A percentile compares a stretch with the other conserved stretches of the same genome.
Evolutionary conservation across 2,329 filamentous ascomycete species (phyloP).

Genomic region (Penicillium sp.): DNA sequence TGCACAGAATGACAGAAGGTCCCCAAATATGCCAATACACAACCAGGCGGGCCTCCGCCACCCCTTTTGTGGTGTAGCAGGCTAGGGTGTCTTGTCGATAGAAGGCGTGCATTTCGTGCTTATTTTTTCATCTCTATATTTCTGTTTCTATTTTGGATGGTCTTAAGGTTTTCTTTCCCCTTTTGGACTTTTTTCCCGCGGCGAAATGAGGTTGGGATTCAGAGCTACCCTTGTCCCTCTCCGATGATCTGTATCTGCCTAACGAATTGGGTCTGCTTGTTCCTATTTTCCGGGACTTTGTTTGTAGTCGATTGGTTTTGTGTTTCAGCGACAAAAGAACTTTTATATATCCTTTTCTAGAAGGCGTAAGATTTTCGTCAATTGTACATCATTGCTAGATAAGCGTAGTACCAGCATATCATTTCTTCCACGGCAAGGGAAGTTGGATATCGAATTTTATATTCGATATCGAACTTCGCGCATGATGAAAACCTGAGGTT

Average conservation of each 20-base stretch:
- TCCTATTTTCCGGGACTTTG: constrained; percentile 15
- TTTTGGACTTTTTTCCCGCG: constrained; percentile 8
- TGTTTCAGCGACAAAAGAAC: constrained; percentile 38
- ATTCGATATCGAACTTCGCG: too few species aligned
- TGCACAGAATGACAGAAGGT: constrained; percentile 23
- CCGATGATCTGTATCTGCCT: constrained; percentile 16
- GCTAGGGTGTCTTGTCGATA: constrained; percentile 36
- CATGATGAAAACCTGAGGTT: not conserved
- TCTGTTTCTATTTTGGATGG: constrained; percentile 12
- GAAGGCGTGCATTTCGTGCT: constrained; percentile 32
- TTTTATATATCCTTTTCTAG: constrained; percentile 9
- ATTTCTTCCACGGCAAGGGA: not conserved
- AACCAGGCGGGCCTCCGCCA: constrained; percentile 1
- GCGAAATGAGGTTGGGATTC: constrained; percentile 17
- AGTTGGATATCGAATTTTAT: too few species aligned
- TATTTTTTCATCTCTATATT: constrained; percentile 16
- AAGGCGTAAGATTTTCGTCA: too few species aligned
- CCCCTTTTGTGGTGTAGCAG: constrained; percentile 25
- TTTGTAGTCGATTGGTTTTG: constrained; percentile 29
- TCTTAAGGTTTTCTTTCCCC: constrained; percentile 7
- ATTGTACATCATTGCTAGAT: not conserved
- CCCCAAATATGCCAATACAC: not conserved
- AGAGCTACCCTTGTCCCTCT: constrained; percentile 6
- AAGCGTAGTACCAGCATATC: not conserved
- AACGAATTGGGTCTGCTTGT: constrained; percentile 19